Percentiles rank a stretch among this genome's conserved stretches.
Conservation (phyloP, 2,329 filamentous ascomycete species). For the Colletotrichum tabaci region DNA sequence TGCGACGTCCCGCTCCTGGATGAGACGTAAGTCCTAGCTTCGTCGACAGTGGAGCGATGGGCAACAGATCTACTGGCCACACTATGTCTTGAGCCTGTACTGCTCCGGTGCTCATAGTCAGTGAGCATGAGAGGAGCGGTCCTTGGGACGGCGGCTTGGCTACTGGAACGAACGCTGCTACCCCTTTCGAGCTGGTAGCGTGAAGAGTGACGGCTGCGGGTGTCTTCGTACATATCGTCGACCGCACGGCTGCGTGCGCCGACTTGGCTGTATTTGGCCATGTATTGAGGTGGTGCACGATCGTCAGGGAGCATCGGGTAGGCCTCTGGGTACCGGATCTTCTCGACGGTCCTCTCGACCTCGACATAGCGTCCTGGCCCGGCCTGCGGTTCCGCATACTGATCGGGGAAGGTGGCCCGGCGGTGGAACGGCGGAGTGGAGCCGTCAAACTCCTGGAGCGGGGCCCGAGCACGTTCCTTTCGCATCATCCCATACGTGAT, state of each 20-base stretch:
- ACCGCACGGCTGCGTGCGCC: constrained; percentile 45
- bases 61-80: constrained; percentile 44
- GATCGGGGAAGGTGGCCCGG: constrained; percentile 62
- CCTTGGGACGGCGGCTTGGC: constrained; percentile 53
- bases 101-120: constrained; percentile 60
- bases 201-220: constrained; percentile 57
- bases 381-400: constrained; percentile 48
- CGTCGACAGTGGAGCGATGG: constrained; percentile 42
- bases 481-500: constrained; percentile 80
- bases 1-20: constrained; percentile 57
- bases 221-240: constrained; percentile 58
- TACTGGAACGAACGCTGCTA: constrained; percentile 57
- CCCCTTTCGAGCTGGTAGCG: constrained; percentile 51
- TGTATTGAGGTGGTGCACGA: constrained; percentile 54
- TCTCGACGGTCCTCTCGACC: constrained; percentile 55
- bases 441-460: constrained; percentile 58
- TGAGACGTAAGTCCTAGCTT: constrained; percentile 62
- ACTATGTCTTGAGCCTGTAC: constrained; percentile 55
- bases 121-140: constrained; percentile 57
- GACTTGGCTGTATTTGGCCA: constrained; percentile 54
- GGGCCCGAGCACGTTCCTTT: constrained; percentile 63
- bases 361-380: constrained; percentile 54
- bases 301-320: constrained; percentile 50
- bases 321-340: constrained; percentile 55
- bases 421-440: constrained; percentile 56